phyloP scores from a whole-genome alignment of 1,284 basidiomycete genomes.

The Heterobasidion annosum region DNA sequence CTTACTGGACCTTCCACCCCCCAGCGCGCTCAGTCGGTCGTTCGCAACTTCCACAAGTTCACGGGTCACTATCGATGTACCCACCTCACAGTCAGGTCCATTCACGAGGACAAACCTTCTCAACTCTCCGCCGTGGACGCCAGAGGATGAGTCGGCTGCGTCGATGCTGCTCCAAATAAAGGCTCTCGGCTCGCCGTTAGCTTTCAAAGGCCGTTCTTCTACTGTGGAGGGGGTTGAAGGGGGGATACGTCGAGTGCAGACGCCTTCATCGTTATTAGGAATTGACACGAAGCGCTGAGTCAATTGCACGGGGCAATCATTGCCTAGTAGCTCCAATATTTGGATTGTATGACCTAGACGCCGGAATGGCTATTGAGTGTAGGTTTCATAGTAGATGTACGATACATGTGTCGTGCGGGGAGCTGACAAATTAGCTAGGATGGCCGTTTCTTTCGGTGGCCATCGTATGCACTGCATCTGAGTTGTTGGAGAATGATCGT shows the following conservation, averaged over 20 bases:
- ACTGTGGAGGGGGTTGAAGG: neutral
- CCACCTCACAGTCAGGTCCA: neutral
- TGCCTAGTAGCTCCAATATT: too few relatives aligned
- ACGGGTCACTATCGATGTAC: neutral
- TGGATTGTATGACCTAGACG: too few relatives aligned
- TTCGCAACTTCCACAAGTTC: neutral
- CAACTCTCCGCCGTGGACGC: constrained; percentile 35
- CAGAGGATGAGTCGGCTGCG: constrained; percentile 63
- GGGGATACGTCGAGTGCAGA: constrained; percentile 10
- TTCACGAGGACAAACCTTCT: neutral
- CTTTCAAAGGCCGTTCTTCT: neutral
- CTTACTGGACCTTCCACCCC: constrained; percentile 9
- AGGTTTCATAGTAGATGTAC: too few relatives aligned
- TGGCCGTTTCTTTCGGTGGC: too few relatives aligned
- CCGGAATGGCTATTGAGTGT: too few relatives aligned
- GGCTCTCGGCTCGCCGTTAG: constrained; percentile 17
- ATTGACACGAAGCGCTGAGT: neutral
- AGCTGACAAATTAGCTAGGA: too few relatives aligned
- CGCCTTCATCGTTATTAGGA: constrained; percentile 11
- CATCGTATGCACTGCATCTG: too few relatives aligned
- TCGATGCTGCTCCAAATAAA: constrained; percentile 58
- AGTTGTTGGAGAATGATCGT: too few relatives aligned
- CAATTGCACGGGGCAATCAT: too few relatives aligned
- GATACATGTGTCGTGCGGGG: too few relatives aligned
- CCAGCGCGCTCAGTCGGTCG: constrained; percentile 4